phyloP scores from a whole-genome alignment of 2,329 filamentous ascomycete species.

The Stenocarpella maydis region DNA sequence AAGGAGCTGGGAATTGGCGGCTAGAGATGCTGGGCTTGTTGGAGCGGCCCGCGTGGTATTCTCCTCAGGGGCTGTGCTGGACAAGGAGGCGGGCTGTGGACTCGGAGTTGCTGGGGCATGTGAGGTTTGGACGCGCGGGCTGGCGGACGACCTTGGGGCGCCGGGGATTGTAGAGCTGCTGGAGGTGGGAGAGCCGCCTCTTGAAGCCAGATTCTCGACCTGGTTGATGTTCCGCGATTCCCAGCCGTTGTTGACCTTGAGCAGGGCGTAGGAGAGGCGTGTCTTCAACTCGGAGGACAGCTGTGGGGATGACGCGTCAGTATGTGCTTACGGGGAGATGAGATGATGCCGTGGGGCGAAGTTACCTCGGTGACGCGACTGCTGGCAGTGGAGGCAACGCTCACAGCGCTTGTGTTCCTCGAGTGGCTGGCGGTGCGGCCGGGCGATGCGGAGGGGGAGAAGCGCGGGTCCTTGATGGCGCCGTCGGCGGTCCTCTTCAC shows the following conservation, averaged over 20 bases:
- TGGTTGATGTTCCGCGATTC: conserved; percentile 80
- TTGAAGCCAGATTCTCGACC: conserved; percentile 77
- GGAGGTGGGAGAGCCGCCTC: conserved; percentile 69
- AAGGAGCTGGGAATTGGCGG: conserved; percentile 3
- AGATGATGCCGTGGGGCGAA: not conserved
- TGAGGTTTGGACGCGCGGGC: conserved; percentile 53
- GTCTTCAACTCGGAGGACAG: conserved; percentile 81
- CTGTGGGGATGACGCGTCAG: conserved; percentile 52
- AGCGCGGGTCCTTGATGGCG: conserved; percentile 65
- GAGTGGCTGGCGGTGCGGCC: conserved; percentile 65
- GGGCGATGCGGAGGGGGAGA: conserved; percentile 55
- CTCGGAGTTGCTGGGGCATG: conserved; percentile 40
- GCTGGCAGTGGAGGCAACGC: conserved; percentile 65
- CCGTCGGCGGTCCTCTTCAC: conserved; percentile 83
- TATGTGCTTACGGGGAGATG: not conserved
- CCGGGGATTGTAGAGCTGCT: conserved; percentile 64
- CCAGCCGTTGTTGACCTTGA: conserved; percentile 92
- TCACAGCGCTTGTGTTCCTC: conserved; percentile 75
- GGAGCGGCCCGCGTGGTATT: conserved; percentile 37
- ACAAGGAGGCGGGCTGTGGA: conserved; percentile 42
- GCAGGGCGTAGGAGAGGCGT: conserved; percentile 89
- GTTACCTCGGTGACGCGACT: conserved; percentile 82
- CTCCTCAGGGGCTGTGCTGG: conserved; percentile 29
- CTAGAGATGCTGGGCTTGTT: conserved; percentile 46
- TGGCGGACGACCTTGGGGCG: conserved; percentile 60